Evolutionary conservation across 768 basidiomycete species (phyloP).

Genomic region (Tephrocybe sp.): DNA sequence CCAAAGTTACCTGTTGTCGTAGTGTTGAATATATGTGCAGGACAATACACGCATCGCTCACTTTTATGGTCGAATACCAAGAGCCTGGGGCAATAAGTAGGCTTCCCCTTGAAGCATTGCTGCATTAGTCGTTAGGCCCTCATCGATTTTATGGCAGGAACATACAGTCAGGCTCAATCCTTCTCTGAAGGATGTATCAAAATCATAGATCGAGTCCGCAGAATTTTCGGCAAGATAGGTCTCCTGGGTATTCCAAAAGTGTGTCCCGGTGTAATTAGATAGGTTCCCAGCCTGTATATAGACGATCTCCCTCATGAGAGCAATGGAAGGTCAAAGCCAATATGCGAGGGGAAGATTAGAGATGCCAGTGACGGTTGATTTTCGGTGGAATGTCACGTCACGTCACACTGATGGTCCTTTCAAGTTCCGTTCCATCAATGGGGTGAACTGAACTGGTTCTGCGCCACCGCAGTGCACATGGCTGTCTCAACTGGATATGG

Average conservation of each 20-base stretch:
- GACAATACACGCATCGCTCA: slow-evolving; percentile 22
- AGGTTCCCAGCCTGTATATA: slow-evolving; percentile 71
- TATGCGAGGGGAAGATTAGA: too few relatives aligned
- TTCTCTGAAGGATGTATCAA: slow-evolving; percentile 67
- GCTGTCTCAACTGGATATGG: too few relatives aligned
- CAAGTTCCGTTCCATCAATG: too few relatives aligned
- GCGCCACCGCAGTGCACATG: too few relatives aligned
- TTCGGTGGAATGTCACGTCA: too few relatives aligned
- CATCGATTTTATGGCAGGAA: background rate
- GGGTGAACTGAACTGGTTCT: too few relatives aligned
- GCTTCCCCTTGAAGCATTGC: slow-evolving; percentile 33
- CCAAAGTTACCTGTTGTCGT: slow-evolving; percentile 62
- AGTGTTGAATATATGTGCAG: slow-evolving; percentile 4
- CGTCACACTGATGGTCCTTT: too few relatives aligned
- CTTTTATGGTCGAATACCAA: slow-evolving; percentile 69
- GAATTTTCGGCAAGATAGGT: slow-evolving; percentile 53
- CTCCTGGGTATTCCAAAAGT: slow-evolving; percentile 84
- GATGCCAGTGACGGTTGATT: too few relatives aligned
- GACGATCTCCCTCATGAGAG: slow-evolving; percentile 72
- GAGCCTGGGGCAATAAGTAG: slow-evolving; percentile 58
- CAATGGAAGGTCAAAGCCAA: too few relatives aligned
- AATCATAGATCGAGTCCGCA: slow-evolving; percentile 42
- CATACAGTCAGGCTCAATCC: slow-evolving; percentile 49
- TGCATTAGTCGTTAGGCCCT: background rate
- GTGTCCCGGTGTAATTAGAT: slow-evolving; percentile 69